Evolutionary conservation across 2,329 filamentous ascomycete species (phyloP).

Genomic region (Fonsecaea pedrosoi): DNA sequence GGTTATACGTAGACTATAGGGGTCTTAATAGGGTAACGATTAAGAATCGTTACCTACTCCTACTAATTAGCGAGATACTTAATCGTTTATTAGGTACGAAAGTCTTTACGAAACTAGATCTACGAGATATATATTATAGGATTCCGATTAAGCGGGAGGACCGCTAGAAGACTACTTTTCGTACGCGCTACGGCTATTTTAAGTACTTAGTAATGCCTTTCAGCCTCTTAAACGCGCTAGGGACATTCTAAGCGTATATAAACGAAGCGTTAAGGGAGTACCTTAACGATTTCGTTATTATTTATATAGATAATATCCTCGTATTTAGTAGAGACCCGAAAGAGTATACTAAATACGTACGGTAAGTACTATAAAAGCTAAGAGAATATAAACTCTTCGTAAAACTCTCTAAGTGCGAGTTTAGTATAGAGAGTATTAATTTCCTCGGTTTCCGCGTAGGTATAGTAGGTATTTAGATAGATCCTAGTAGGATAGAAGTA

Average conservation of each 20-base stretch:
- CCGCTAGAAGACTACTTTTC: slow-evolving; percentile 46
- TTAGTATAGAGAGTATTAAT: background rate
- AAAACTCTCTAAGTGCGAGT: background rate
- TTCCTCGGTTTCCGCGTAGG: background rate
- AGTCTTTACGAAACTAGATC: slow-evolving; percentile 40
- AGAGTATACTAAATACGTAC: background rate
- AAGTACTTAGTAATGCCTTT: slow-evolving; percentile 46
- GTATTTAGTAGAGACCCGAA: background rate
- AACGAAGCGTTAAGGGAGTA: slow-evolving; percentile 1
- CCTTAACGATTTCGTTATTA: slow-evolving; percentile 10
- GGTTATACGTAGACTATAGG: slow-evolving; percentile 44
- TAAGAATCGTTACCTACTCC: slow-evolving; percentile 43
- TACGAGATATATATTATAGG: slow-evolving; percentile 39
- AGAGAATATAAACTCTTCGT: background rate
- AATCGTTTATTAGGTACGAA: slow-evolving; percentile 31
- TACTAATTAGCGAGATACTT: slow-evolving; percentile 41
- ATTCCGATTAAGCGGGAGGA: slow-evolving; percentile 41
- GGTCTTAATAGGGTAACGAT: slow-evolving; percentile 43
- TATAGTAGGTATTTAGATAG: background rate
- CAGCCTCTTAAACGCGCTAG: slow-evolving; percentile 35
- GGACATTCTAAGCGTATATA: background rate
- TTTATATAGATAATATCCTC: slow-evolving; percentile 11
- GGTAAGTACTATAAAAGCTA: background rate
- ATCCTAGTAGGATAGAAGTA: background rate
- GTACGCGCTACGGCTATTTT: slow-evolving; percentile 40